Conservation (phyloP, 345 rosid species). For the Triadica sebifera region DNA sequence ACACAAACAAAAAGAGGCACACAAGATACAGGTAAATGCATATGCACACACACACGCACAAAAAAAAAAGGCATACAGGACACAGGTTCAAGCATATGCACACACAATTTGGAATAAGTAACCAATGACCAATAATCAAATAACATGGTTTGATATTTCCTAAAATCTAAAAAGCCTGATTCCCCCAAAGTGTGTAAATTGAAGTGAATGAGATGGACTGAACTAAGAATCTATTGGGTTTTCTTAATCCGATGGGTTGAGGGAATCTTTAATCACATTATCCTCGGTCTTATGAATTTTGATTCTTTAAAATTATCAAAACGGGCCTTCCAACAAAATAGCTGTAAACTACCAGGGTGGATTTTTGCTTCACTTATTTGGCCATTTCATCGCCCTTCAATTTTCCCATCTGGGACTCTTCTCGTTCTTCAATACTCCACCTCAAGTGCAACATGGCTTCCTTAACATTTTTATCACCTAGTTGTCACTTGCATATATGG, state of each 20-base stretch:
- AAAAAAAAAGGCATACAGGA: background rate
- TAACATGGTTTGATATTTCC: background rate
- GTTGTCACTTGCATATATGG: too few relatives aligned
- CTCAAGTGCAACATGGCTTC: too few relatives aligned
- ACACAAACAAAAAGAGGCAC: too few relatives aligned
- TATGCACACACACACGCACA: background rate
- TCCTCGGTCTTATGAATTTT: background rate
- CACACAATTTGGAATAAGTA: background rate
- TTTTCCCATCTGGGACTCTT: background rate
- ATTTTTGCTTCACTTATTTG: background rate
- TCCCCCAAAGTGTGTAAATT: background rate
- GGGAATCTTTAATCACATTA: background rate
- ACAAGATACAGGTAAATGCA: too few relatives aligned
- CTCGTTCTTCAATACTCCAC: background rate
- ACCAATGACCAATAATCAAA: background rate
- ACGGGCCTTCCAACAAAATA: background rate
- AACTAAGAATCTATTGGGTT: background rate
- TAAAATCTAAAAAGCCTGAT: background rate
- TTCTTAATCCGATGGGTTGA: background rate
- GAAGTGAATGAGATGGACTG: background rate
- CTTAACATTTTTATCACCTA: too few relatives aligned
- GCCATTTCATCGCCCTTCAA: background rate
- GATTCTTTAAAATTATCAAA: background rate
- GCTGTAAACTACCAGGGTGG: background rate
- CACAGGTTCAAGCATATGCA: background rate